Evolutionary conservation across 805 yeast species (phyloP).

Genomic region (Wickerhamomyces mucosus): DNA sequence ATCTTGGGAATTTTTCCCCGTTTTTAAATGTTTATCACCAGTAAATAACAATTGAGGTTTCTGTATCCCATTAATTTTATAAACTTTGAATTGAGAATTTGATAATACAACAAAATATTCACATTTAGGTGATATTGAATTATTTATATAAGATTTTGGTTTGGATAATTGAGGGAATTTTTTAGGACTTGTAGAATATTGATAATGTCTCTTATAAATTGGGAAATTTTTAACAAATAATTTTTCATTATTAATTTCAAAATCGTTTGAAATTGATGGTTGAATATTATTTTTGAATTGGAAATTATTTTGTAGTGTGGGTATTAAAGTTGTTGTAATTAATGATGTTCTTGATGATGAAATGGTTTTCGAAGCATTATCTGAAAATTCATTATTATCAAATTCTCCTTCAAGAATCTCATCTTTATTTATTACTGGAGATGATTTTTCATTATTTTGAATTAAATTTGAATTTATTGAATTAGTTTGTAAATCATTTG

Average conservation of each 20-base stretch:
- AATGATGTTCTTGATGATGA: conserved; percentile 4
- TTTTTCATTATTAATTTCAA: conserved; percentile 41
- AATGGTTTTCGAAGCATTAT: conserved; percentile 1
- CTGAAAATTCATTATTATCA: background rate
- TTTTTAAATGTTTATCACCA: conserved; percentile 63
- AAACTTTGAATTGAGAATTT: conserved; percentile 69
- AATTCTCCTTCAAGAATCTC: background rate
- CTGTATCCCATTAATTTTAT: conserved; percentile 36
- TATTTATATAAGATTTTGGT: conserved; percentile 19
- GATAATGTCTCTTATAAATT: conserved; percentile 53
- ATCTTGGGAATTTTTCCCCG: conserved; percentile 40
- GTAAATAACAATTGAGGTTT: conserved; percentile 54
- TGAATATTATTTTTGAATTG: background rate
- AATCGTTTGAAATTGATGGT: background rate
- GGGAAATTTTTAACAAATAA: conserved; percentile 79
- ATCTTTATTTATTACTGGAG: too few species aligned
- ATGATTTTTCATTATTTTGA: too few species aligned
- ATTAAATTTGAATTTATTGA: background rate
- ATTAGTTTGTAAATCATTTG: conserved; percentile 9
- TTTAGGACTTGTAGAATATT: conserved; percentile 40
- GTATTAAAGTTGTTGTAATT: conserved; percentile 1
- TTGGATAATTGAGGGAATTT: conserved; percentile 47
- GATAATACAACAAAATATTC: conserved; percentile 56
- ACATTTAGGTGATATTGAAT: conserved; percentile 42
- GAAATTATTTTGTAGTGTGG: background rate